Evolutionary conservation across 768 basidiomycete species (phyloP).

Genomic region (Xanthoconium stramineum): DNA sequence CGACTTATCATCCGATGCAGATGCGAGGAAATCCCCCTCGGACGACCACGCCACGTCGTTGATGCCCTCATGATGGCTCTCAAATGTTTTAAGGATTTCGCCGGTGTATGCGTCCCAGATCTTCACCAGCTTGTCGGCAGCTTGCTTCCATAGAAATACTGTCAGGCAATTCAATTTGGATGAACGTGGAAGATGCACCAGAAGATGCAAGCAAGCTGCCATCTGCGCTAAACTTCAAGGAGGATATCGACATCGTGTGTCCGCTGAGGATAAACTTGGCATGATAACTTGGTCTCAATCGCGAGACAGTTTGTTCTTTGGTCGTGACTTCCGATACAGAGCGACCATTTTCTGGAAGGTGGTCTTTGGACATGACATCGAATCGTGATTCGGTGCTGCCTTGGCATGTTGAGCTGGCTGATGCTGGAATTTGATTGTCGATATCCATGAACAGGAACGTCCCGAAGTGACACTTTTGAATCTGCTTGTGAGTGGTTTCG

Average conservation of each 20-base stretch:
- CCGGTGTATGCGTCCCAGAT: slow-evolving; percentile 76
- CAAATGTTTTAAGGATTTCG: slow-evolving; percentile 66
- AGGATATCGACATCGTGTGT: slow-evolving; percentile 80
- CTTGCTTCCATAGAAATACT: slow-evolving; percentile 49
- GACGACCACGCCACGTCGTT: slow-evolving; percentile 89
- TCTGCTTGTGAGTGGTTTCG: not conserved
- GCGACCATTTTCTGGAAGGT: not conserved
- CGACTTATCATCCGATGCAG: slow-evolving; percentile 91
- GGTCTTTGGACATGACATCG: slow-evolving; percentile 10
- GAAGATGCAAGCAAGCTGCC: slow-evolving; percentile 79
- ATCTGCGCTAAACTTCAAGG: slow-evolving; percentile 86
- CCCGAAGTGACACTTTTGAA: not conserved
- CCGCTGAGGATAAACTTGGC: slow-evolving; percentile 67
- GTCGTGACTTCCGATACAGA: not conserved
- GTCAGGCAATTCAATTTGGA: slow-evolving; percentile 10
- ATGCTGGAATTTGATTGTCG: slow-evolving; percentile 6
- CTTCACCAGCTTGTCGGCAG: slow-evolving; percentile 80
- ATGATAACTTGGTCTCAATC: slow-evolving; percentile 48
- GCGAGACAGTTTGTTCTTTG: slow-evolving; percentile 5
- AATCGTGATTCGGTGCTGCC: slow-evolving; percentile 3
- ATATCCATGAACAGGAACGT: slow-evolving; percentile 12
- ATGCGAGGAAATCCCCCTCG: slow-evolving; percentile 80
- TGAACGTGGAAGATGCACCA: slow-evolving; percentile 49
- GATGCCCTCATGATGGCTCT: slow-evolving; percentile 78
- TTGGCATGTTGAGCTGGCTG: not conserved